These are phyloP conservation scores for Venturia carpophila DNA, from an alignment of 2,329 filamentous ascomycete species.

Conservation along the genomic window DNA sequence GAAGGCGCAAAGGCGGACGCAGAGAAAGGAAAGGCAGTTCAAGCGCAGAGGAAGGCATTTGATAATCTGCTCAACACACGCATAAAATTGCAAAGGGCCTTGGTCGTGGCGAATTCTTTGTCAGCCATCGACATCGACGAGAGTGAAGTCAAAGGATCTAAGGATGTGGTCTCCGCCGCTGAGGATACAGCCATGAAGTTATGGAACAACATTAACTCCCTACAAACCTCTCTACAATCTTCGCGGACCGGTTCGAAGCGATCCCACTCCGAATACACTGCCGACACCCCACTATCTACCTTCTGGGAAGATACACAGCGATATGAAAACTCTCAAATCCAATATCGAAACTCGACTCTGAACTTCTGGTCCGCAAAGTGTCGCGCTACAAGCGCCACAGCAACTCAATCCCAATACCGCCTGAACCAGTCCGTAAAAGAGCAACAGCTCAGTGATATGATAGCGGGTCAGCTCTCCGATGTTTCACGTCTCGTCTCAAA, in stretches of 20 bases:
- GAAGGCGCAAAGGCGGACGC: constrained; percentile 68
- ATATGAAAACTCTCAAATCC: constrained; percentile 52
- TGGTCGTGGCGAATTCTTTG: constrained; percentile 74
- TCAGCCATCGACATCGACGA: constrained; percentile 28
- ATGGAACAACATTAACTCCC: constrained; percentile 69
- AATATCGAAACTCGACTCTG: constrained; percentile 62
- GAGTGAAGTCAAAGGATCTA: constrained; percentile 31
- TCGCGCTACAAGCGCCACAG: constrained; percentile 47
- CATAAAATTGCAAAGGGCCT: constrained; percentile 86
- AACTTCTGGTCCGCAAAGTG: constrained; percentile 89
- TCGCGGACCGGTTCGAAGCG: constrained; percentile 52
- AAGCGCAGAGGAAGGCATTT: constrained; percentile 75
- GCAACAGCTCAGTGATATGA: constrained; percentile 58
- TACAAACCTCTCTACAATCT: constrained; percentile 54
- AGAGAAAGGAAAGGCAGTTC: constrained; percentile 79
- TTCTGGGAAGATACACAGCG: constrained; percentile 66
- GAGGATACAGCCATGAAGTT: constrained; percentile 80
- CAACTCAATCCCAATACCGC: constrained; percentile 47
- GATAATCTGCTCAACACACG: constrained; percentile 82
- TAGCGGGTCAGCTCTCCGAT: constrained; percentile 60
- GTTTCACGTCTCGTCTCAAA: constrained; percentile 61
- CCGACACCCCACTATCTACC: constrained; percentile 51
- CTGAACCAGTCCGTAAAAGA: constrained; percentile 49
- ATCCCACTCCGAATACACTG: constrained; percentile 43
- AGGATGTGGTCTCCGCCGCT: constrained; percentile 59